Evolutionary conservation across 179 eudicot species (phyloP), one percentile per base, ranked within the genome.

Genomic region (Heliamphora pulchella): DNA sequence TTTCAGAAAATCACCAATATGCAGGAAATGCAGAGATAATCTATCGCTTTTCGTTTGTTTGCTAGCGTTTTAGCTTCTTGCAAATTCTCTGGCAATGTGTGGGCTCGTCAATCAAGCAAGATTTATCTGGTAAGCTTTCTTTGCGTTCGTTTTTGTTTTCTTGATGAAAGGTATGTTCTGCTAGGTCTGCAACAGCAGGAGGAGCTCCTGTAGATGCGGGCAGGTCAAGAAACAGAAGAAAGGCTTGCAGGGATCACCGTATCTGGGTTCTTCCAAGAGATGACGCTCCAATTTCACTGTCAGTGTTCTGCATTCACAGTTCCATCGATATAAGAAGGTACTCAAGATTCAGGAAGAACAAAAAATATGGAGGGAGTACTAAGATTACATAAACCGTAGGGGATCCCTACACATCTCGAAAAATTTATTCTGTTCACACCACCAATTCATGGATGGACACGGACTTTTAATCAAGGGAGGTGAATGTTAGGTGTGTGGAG

Each of bases 241-340:
- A 72, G 41, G 58, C 59, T 58, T 65, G 57, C 17, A 48, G 46
- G 63, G 55, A 8, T 91, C 86, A 92, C 77, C 97, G 89, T 57
- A 95, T 95, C 66, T 85, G 89, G 53, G 98, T 89, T 88, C 98
- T 91, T 82, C 97, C 98, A 47, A 86, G 84, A 46, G 93, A 92
- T 0, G 92, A 86, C 75, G 92, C 88, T 75, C 95, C 94, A 51
- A 94, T 91, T 78, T 93, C 95, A 79, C 93, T 91, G 75, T 90
- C 92, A 17, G 95, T 89, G 84, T 91, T 93, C 98, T 95, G 94
- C 86, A 83, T 70, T n/a, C 41, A 70, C 41, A 76, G 9, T 69
- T 51, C 58, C 63, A 71, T 0, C 4, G 8, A 76, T n/a, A 2
- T 7, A 39, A 43, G 55, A 20, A 67, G 0, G 50, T 59, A 59